Evolutionary conservation across 331 rosid species (phyloP).

Genomic region (Quercus tomentella): DNA sequence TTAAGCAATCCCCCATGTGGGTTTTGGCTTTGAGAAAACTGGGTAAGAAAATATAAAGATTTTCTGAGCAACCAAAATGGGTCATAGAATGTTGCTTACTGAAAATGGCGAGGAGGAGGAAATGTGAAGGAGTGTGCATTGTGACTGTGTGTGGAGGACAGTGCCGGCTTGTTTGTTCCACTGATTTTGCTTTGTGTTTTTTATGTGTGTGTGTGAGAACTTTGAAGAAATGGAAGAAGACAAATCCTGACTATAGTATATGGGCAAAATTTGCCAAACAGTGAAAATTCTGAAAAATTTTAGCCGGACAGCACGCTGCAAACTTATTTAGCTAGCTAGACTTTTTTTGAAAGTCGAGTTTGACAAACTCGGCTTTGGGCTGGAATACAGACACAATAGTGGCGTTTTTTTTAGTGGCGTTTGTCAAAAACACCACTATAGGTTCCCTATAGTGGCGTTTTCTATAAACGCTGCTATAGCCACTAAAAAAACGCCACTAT

Average conservation of each 20-base stretch:
- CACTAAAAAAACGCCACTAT: too few species aligned
- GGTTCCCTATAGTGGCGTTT: too few species aligned
- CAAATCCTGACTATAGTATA: not conserved
- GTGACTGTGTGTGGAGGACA: not conserved
- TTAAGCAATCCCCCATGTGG: not conserved
- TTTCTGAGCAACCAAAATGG: not conserved
- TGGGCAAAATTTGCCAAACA: too few species aligned
- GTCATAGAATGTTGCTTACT: not conserved
- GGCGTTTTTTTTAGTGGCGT: too few species aligned
- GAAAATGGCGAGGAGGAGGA: not conserved
- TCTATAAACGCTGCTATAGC: too few species aligned
- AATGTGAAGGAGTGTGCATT: not conserved
- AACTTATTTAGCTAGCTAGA: too few species aligned
- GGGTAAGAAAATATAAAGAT: not conserved
- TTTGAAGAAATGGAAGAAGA: not conserved
- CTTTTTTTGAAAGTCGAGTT: too few species aligned
- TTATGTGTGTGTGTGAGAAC: not conserved
- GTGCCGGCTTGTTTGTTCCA: not conserved
- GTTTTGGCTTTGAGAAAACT: not conserved
- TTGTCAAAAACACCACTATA: too few species aligned
- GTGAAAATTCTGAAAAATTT: too few species aligned
- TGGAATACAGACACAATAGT: too few species aligned
- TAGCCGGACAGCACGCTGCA: too few species aligned
- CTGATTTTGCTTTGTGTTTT: not conserved
- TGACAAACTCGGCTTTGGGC: too few species aligned